Conservation (phyloP, 257 asterid genomes). For the Solanum etuberosum region DNA sequence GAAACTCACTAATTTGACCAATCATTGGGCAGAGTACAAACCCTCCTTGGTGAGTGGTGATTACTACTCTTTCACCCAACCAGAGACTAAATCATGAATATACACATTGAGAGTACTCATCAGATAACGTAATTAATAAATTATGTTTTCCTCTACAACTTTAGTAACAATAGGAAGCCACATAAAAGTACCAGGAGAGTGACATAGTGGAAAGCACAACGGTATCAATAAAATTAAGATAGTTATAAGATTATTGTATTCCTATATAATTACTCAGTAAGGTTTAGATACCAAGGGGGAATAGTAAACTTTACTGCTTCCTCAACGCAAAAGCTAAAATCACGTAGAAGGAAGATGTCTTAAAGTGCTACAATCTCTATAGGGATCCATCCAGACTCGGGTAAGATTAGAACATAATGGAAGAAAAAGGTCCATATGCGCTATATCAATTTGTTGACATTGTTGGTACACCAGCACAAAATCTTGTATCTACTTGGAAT, state of each 20-base stretch:
- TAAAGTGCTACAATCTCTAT: background rate
- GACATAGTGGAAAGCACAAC: background rate
- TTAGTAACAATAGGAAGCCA: background rate
- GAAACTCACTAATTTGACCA: background rate
- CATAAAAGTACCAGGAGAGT: background rate
- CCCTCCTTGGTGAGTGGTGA: background rate
- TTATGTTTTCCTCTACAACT: background rate
- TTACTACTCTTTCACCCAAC: background rate
- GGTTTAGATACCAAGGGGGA: background rate
- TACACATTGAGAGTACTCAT: background rate
- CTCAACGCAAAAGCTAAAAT: background rate
- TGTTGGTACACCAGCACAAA: background rate
- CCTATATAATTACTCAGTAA: background rate
- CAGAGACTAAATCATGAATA: background rate
- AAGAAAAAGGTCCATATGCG: background rate
- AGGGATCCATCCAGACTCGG: background rate
- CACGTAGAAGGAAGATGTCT: background rate
- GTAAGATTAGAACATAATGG: background rate
- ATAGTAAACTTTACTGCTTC: background rate
- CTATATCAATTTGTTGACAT: background rate
- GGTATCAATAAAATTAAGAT: background rate
- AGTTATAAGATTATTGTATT: background rate
- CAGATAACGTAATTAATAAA: background rate
- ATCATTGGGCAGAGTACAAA: background rate
- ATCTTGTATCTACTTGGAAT: background rate